These are phyloP conservation scores for Kwoniella sp. DNA, from an alignment of 768 basidiomycete genomes.

Conservation along the genomic window DNA sequence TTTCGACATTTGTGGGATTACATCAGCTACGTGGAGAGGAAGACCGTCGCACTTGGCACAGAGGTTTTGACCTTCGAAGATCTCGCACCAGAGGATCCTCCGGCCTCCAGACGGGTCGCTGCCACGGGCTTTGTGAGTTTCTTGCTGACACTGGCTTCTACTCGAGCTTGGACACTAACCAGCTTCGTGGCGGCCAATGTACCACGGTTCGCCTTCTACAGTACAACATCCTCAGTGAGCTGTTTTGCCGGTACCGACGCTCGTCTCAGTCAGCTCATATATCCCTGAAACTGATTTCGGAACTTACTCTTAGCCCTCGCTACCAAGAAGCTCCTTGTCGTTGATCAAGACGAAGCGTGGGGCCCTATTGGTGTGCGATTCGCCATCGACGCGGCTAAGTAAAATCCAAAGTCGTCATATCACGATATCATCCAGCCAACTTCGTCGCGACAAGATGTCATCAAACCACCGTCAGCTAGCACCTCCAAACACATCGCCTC, in stretches of 20 bases:
- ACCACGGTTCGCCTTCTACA: neutral
- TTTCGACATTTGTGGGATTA: too few relatives aligned
- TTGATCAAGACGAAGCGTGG: conserved; percentile 35
- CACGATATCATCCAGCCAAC: neutral
- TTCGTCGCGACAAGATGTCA: too few relatives aligned
- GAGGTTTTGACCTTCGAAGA: conserved; percentile 37
- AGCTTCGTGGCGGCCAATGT: too few relatives aligned
- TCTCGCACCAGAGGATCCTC: conserved; percentile 18
- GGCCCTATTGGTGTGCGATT: conserved; percentile 27
- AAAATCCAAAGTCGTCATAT: neutral
- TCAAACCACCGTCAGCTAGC: too few relatives aligned
- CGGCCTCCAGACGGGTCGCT: conserved; percentile 34
- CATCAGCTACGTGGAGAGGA: conserved; percentile 35
- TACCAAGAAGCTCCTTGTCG: conserved; percentile 42
- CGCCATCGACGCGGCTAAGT: conserved; percentile 3
- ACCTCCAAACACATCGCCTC: too few relatives aligned
- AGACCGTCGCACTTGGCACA: conserved; percentile 19
- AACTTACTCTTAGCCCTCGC: conserved; percentile 35
- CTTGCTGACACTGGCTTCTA: conserved; percentile 2
- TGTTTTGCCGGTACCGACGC: neutral
- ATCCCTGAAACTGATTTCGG: neutral
- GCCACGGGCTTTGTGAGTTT: conserved; percentile 44
- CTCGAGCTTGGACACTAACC: too few relatives aligned
- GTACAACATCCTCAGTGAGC: conserved; percentile 50
- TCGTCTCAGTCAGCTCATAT: neutral